Evolutionary conservation across 176 grass and related monocot species (phyloP), one percentile per base, ranked within the genome.

Genomic region (Ananas comosus): DNA sequence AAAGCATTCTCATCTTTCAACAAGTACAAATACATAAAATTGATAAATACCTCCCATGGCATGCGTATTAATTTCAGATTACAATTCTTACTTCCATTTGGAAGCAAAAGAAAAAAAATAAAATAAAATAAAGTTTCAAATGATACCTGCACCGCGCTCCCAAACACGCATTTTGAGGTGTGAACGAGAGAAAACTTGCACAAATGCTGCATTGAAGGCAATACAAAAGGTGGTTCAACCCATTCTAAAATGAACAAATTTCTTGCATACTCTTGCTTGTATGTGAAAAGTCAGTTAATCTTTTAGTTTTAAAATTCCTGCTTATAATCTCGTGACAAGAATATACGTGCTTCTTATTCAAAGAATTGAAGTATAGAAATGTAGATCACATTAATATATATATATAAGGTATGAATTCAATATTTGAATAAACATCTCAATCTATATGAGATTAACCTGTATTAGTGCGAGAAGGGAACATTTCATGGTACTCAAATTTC

Each of bases 161-260:
- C 94, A 99, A 78, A 99, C 94, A 81, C 87, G 80, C 94, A 99
- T 99, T 86, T 93, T 99, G 70, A 99, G 82, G 71, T 99, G 94
- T 72, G 94, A 88, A 28, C 64, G 82, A 84, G 89, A 99, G 72
- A 91, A 84, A 68, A 86, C 78, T 79, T 99, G 74, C 19, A 99
- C 89, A 68, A 93, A 99, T 72, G 93, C 94, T 99, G 82, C 63
- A 92, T 63, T 82, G 72, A 23, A 10, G 73, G 69, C 50, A 33
- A 51, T 69, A 49, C 25, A 74, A 67, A 67, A 78, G 53, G 0
- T 28, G 12, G 53, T 50, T 63, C 13, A 61, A 64, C 1, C 14
- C 18, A 10, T 14, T 11, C 0, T 16, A 23, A 49, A 59, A 42
- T 68, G 64, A 61, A 63, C n/a, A 81, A 65, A 67, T 49, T 53